phyloP scores from a whole-genome alignment of 83 land plant species.

The Picea abies region DNA sequence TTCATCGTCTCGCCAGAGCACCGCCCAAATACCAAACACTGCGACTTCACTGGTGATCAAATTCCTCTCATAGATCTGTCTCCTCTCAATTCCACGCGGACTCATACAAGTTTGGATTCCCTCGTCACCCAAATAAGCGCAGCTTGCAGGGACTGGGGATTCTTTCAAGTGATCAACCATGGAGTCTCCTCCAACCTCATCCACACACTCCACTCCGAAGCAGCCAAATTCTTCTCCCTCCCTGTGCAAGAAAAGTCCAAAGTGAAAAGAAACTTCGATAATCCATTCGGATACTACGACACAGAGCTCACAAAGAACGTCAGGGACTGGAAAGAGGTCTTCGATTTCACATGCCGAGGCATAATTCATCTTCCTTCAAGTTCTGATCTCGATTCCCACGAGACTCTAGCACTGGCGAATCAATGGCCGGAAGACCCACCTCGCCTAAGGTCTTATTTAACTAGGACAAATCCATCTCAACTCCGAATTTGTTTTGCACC shows the following conservation, averaged over 20 bases:
- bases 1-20: constrained; percentile 38
- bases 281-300: constrained; percentile 72
- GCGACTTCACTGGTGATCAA: background rate
- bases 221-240: constrained; percentile 40
- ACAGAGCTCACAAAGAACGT: constrained; percentile 13
- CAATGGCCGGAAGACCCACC: constrained; percentile 29
- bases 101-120: constrained; percentile 5
- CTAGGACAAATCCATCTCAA: background rate
- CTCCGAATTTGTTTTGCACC: no score
- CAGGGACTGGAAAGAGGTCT: no score
- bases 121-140: constrained; percentile 22
- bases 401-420: constrained; percentile 23
- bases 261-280: constrained; percentile 28
- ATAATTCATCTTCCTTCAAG: constrained; percentile 3
- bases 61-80: constrained; percentile 47
- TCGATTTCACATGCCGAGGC: constrained; percentile 19
- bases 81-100: background rate
- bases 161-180: constrained; percentile 67
- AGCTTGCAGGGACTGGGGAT: constrained; percentile 19
- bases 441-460: background rate
- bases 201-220: constrained; percentile 19
- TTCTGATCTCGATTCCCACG: constrained; percentile 28
- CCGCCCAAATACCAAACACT: background rate
- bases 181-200: constrained; percentile 25
- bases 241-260: constrained; percentile 32